Evolutionary conservation across 331 rosid genomes (phyloP).

Genomic region (Phaseolus coccineus): DNA sequence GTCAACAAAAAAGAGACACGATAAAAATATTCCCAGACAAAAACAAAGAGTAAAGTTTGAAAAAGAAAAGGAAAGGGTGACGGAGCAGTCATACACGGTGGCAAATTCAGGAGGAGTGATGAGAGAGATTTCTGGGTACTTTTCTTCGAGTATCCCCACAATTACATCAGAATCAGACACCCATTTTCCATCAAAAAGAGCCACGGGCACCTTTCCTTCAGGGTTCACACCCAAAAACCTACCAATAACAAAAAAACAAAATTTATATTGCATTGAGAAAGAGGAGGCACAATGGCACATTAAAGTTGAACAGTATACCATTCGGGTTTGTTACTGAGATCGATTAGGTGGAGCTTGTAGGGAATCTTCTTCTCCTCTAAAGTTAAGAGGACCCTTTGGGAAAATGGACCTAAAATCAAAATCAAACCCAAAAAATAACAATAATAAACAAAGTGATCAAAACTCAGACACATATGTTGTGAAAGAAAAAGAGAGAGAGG

Average conservation of each 20-base stretch:
- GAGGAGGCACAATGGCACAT: background rate
- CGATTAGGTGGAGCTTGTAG: slow-evolving; percentile 58
- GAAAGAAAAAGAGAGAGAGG: background rate
- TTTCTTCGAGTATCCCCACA: slow-evolving; percentile 73
- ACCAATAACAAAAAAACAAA: background rate
- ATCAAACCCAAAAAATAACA: background rate
- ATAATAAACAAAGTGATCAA: background rate
- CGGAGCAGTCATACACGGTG: slow-evolving; percentile 64
- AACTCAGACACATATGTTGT: background rate
- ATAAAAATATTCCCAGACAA: background rate
- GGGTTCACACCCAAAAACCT: slow-evolving; percentile 83
- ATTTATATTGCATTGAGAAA: background rate
- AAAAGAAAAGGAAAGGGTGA: slow-evolving; percentile 1
- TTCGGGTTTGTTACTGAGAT: slow-evolving; percentile 68
- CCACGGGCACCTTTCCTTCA: slow-evolving; percentile 86
- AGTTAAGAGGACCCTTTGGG: slow-evolving; percentile 78
- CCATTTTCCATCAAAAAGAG: slow-evolving; percentile 83
- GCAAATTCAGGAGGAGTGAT: slow-evolving; percentile 65
- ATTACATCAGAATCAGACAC: slow-evolving; percentile 86
- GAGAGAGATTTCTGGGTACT: slow-evolving; percentile 74
- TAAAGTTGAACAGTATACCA: slow-evolving; percentile 52
- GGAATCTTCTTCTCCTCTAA: slow-evolving; percentile 87
- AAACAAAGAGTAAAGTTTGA: background rate
- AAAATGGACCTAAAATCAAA: slow-evolving; percentile 73
- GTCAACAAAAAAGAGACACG: slow-evolving; percentile 18